phyloP scores from a whole-genome alignment of 306 rosid genomes.

The Vigna unguiculata region DNA sequence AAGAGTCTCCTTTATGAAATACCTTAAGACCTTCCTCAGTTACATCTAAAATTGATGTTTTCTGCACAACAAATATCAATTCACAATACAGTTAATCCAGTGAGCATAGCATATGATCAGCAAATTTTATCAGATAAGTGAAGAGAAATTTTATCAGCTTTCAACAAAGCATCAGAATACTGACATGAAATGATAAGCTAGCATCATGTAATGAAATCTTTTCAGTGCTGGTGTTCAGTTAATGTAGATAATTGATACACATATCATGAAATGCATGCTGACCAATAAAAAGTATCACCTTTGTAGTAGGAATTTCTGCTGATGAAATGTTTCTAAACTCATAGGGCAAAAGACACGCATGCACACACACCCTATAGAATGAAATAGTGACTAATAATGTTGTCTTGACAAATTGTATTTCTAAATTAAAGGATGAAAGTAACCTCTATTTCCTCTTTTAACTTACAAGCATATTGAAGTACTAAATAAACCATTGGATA shows the following conservation, averaged over 20 bases:
- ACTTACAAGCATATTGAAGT: constrained; percentile 12
- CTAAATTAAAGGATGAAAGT: not conserved
- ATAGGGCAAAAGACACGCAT: not conserved
- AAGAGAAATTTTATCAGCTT: constrained; percentile 20
- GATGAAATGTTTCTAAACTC: constrained; percentile 11
- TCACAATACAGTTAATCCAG: constrained; percentile 2
- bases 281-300: constrained; percentile 28
- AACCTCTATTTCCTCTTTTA: not conserved
- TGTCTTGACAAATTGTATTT: not conserved
- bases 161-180: constrained; percentile 3
- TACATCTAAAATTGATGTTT: constrained; percentile 75
- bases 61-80: constrained; percentile 59
- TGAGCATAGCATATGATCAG: constrained; percentile 4
- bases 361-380: not conserved
- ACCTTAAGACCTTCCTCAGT: constrained; percentile 85
- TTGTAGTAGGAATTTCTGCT: constrained; percentile 18
- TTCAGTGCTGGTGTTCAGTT: constrained; percentile 14
- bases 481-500: constrained; percentile 21
- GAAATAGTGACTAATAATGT: not conserved
- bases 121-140: constrained; percentile 4
- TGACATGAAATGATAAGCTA: constrained; percentile 25
- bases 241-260: constrained; percentile 25
- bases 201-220: constrained; percentile 12
- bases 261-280: constrained; percentile 1
- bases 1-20: constrained; percentile 42